Conservation (phyloP, 495 filamentous ascomycete genomes). For the Tetracladium marchalianum region DNA sequence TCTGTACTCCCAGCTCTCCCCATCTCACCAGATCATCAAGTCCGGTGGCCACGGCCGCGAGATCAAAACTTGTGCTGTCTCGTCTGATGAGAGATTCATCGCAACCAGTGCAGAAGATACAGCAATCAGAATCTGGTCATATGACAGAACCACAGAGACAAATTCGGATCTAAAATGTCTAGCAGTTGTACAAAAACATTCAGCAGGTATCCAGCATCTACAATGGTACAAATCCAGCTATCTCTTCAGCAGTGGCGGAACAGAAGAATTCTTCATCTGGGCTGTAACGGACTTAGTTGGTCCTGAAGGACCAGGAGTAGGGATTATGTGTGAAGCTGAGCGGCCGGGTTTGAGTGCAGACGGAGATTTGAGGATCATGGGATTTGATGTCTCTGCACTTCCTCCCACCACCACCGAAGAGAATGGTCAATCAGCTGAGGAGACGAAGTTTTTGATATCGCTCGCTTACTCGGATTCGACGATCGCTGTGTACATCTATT, state of each 20-base stretch:
- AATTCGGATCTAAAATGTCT: constrained; percentile 30
- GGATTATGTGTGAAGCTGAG: constrained; percentile 46
- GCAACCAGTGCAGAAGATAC: constrained; percentile 92
- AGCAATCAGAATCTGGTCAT: constrained; percentile 59
- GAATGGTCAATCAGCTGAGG: constrained; percentile 18
- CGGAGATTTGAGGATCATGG: constrained; percentile 68
- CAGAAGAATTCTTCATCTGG: constrained; percentile 88
- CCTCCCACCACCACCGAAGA: neutral
- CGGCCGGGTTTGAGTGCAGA: constrained; percentile 48
- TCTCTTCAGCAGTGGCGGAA: constrained; percentile 76
- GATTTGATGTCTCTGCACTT: constrained; percentile 48
- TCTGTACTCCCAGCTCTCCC: constrained; percentile 36
- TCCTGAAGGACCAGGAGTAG: constrained; percentile 40
- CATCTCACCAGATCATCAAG: constrained; percentile 45
- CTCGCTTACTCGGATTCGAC: constrained; percentile 74
- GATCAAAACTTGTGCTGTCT: constrained; percentile 65
- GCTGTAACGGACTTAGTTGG: constrained; percentile 43
- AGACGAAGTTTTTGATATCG: constrained; percentile 45
- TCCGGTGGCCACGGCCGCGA: constrained; percentile 77
- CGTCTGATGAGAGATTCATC: constrained; percentile 33
- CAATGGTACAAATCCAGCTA: constrained; percentile 60
- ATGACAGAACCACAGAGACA: constrained; percentile 5
- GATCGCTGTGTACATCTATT: constrained; percentile 56
- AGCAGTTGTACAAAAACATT: constrained; percentile 62
- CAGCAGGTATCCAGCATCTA: constrained; percentile 73